phyloP scores from a whole-genome alignment of 495 filamentous ascomycete genomes.

The Bombardia bombarda region DNA sequence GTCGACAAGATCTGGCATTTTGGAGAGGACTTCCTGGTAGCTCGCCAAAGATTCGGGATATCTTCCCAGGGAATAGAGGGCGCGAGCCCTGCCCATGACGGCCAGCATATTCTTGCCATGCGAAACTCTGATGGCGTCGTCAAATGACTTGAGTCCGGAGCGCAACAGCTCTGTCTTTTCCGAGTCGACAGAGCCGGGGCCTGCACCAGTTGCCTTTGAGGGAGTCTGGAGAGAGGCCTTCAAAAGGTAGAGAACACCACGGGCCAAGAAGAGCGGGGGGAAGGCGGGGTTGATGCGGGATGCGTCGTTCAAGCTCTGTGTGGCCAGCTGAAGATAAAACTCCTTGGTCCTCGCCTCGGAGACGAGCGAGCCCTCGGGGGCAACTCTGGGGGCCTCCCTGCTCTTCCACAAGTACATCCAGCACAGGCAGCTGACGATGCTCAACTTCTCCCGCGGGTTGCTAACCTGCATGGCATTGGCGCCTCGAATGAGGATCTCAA shows the following conservation, averaged over 20 bases:
- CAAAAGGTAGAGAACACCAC: slow-evolving; percentile 80
- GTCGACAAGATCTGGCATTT: slow-evolving; percentile 82
- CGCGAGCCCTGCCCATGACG: slow-evolving; percentile 73
- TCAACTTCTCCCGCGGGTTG: slow-evolving; percentile 75
- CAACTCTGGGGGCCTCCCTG: slow-evolving; percentile 75
- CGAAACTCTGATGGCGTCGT: slow-evolving; percentile 80
- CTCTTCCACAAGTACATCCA: slow-evolving; percentile 93
- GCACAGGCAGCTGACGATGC: slow-evolving; percentile 73
- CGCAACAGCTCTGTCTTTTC: slow-evolving; percentile 75
- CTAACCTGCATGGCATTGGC: slow-evolving; percentile 62
- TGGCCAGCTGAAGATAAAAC: slow-evolving; percentile 83
- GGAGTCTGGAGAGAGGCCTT: slow-evolving; percentile 77
- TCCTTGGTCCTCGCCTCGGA: slow-evolving; percentile 85
- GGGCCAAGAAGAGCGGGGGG: slow-evolving; percentile 81
- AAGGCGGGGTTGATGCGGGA: slow-evolving; percentile 88
- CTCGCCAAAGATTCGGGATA: slow-evolving; percentile 71
- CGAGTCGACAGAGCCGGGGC: slow-evolving; percentile 53
- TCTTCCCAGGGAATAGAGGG: slow-evolving; percentile 73
- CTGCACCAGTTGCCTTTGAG: slow-evolving; percentile 41
- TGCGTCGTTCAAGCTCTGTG: slow-evolving; percentile 83
- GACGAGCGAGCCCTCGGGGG: slow-evolving; percentile 47
- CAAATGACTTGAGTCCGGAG: slow-evolving; percentile 81
- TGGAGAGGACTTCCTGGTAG: slow-evolving; percentile 79
- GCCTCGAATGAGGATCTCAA: slow-evolving; percentile 85
- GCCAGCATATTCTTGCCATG: slow-evolving; percentile 84